Evolutionary conservation across 2,329 filamentous ascomycete genomes (phyloP).

Genomic region (Ilyonectria sp.): DNA sequence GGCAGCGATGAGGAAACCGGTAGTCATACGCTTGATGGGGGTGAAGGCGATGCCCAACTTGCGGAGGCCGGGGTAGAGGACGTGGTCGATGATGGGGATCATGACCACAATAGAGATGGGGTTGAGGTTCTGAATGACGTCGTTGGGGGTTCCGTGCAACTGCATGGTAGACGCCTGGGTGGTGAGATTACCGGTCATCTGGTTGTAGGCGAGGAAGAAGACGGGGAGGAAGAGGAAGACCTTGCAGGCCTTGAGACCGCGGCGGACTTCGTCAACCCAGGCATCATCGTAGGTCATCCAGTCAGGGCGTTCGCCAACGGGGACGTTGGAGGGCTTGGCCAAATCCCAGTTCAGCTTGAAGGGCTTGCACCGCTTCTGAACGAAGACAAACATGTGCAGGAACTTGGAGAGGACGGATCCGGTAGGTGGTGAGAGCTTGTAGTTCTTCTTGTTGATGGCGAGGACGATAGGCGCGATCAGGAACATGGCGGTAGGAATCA

Average conservation of each 20-base stretch:
- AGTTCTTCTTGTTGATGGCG: constrained; percentile 71
- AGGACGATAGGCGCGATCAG: constrained; percentile 74
- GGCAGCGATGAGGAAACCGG: constrained; percentile 77
- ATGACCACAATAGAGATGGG: constrained; percentile 83
- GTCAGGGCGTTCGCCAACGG: constrained; percentile 67
- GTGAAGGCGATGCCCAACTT: constrained; percentile 76
- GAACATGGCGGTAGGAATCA: constrained; percentile 78
- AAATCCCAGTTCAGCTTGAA: constrained; percentile 78
- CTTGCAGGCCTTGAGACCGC: constrained; percentile 78
- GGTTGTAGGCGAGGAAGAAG: constrained; percentile 72
- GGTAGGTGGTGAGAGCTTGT: constrained; percentile 75
- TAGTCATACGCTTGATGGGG: constrained; percentile 82
- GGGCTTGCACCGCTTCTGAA: constrained; percentile 75
- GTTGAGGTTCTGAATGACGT: constrained; percentile 82
- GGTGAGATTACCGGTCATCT: constrained; percentile 73
- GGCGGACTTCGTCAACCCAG: constrained; percentile 85
- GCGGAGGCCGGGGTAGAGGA: constrained; percentile 79
- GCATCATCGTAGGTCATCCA: constrained; percentile 90
- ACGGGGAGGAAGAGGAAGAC: constrained; percentile 81
- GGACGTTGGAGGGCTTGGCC: constrained; percentile 77
- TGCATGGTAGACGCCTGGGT: constrained; percentile 78
- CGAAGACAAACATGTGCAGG: constrained; percentile 71
- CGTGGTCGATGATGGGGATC: constrained; percentile 79
- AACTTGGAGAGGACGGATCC: constrained; percentile 82
- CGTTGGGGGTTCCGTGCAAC: constrained; percentile 81